phyloP scores from a whole-genome alignment of 2,329 filamentous ascomycete species.

The Talaromyces rugulosus region DNA sequence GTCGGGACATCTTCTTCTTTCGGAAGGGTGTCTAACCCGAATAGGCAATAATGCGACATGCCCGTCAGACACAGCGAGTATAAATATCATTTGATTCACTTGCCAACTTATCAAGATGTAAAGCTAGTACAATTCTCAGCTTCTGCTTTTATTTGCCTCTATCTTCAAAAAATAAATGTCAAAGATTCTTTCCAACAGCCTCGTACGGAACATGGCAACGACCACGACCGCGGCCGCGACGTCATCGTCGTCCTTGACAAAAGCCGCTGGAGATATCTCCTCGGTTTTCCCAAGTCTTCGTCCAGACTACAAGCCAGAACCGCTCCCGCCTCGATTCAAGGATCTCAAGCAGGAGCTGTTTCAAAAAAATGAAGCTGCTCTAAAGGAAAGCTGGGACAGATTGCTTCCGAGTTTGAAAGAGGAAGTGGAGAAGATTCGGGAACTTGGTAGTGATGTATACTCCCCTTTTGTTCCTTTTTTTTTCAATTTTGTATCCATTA shows the following conservation, averaged over 20 bases:
- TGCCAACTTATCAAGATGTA: background rate
- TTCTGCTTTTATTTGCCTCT: background rate
- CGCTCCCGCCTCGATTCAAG: constrained; percentile 39
- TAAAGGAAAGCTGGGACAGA: constrained; percentile 40
- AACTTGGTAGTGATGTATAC: constrained; percentile 37
- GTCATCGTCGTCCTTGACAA: constrained; percentile 30
- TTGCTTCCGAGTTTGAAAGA: constrained; percentile 35
- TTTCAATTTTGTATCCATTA: background rate
- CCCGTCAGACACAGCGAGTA: background rate
- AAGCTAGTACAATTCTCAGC: background rate
- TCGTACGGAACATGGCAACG: constrained; percentile 24
- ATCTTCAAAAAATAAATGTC: background rate
- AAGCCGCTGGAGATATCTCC: constrained; percentile 44
- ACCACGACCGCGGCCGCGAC: constrained; percentile 18
- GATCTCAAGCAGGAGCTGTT: constrained; percentile 38
- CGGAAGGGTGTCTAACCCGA: background rate
- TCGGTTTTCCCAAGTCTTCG: constrained; percentile 45
- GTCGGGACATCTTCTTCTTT: background rate
- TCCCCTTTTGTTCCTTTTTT: constrained; percentile 4
- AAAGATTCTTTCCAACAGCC: constrained; percentile 22
- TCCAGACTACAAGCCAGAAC: constrained; percentile 39
- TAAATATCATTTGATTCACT: background rate
- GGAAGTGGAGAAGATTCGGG: constrained; percentile 39
- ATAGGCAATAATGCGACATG: background rate
- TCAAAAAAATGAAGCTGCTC: constrained; percentile 33